Conservation (phyloP, 139 green algal species). For the Closterium sp. region DNA sequence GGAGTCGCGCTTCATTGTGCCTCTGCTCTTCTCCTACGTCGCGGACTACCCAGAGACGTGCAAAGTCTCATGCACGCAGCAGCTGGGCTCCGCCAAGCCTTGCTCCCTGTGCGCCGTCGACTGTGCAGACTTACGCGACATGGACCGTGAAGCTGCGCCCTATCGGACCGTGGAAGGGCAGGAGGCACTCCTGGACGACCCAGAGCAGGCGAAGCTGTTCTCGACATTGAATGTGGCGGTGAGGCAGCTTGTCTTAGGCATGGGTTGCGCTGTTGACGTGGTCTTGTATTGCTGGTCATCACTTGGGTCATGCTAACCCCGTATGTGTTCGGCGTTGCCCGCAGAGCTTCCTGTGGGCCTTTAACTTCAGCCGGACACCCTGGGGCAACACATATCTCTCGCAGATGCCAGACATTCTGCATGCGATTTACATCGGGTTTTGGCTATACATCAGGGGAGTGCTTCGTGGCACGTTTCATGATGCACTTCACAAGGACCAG, state of each 20-base stretch:
- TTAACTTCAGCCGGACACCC: too few relatives aligned
- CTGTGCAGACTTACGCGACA: background rate
- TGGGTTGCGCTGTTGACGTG: too few relatives aligned
- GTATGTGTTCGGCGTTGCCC: too few relatives aligned
- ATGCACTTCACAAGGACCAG: background rate
- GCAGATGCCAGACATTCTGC: background rate
- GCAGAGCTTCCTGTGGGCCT: background rate
- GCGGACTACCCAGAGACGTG: background rate
- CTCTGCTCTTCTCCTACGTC: background rate
- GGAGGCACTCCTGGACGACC: background rate
- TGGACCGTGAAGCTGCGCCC: background rate
- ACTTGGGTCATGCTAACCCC: too few relatives aligned
- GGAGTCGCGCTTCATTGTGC: background rate
- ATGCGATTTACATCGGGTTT: background rate
- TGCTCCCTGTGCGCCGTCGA: background rate
- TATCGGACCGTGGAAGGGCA: background rate
- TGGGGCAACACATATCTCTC: background rate
- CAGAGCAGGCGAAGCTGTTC: too few relatives aligned
- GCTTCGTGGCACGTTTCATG: too few relatives aligned
- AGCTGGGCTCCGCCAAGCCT: background rate
- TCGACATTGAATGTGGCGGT: too few relatives aligned
- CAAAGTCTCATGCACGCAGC: background rate
- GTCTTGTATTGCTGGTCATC: too few relatives aligned
- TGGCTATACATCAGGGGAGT: background rate
- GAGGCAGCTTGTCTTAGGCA: too few relatives aligned